Evolutionary conservation across 352 stramenopile genomes (phyloP).

Genomic region (Phytophthora litchii): DNA sequence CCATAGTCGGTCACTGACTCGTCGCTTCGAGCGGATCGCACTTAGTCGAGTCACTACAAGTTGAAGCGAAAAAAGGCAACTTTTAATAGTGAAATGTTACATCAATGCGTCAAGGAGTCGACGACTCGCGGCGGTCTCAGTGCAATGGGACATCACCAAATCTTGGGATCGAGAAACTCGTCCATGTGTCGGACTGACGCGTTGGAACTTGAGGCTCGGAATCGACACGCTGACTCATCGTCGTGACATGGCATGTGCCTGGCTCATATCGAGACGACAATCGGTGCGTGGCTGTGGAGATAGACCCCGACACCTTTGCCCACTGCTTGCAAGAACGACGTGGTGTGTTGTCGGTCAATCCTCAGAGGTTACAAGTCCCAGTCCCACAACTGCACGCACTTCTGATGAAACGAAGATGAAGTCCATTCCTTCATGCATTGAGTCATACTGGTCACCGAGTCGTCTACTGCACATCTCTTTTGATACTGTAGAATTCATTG

Average conservation of each 20-base stretch:
- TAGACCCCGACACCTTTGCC: too few species aligned
- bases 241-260: not conserved
- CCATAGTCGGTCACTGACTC: constrained; percentile 26
- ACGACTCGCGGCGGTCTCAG: too few species aligned
- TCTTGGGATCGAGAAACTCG: constrained; percentile 15
- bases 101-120: too few species aligned
- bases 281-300: not conserved
- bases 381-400: too few species aligned
- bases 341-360: too few species aligned
- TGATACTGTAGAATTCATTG: too few species aligned
- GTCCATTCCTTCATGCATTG: constrained; percentile 8
- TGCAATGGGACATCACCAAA: constrained; percentile 10
- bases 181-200: constrained; percentile 24
- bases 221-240: constrained; percentile 6
- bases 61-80: constrained; percentile 12
- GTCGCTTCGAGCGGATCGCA: constrained; percentile 7
- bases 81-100: too few species aligned
- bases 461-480: constrained; percentile 11
- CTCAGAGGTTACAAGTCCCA: too few species aligned
- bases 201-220: constrained; percentile 6
- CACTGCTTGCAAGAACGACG: too few species aligned
- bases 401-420: not conserved
- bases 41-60: constrained; percentile 10
- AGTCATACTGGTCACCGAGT: not conserved
- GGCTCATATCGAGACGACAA: constrained; percentile 7